Evolutionary conservation across 2,329 filamentous ascomycete genomes (phyloP), one percentile per base, ranked within the genome.

Genomic region (Fusarium caatingaense): DNA sequence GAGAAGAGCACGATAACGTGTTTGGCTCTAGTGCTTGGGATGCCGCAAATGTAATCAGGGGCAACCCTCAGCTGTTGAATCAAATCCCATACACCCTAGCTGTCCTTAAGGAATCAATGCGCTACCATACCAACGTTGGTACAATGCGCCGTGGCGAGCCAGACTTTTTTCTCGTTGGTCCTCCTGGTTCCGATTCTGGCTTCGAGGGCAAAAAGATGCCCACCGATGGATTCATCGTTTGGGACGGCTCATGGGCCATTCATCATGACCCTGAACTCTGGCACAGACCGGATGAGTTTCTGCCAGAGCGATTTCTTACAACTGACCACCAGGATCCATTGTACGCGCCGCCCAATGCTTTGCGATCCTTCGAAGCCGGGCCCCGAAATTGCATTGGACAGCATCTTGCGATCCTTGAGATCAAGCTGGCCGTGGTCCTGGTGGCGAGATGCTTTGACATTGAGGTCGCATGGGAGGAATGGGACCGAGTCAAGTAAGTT

Each of bases 381-480:
- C 83, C 83, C 6, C 75, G 87, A 12, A 85, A 84, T 45, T 90
- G 87, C 64, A 83, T 89, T 34, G 88, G 87, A 0, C 84, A 88
- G 76, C 48, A 86, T 64, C 77, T 89, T 46, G 87, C 84, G 5
- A 81, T 86, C 75, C 79, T 85, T 13, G 69, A 72, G 37, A 51
- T 72, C 12, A 72, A 68, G 25, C 13, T 72, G n/a, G 47, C 46
- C 9, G 42, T 62, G 42, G 55, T 47, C 4, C 45, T 72, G 5
- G 34, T 60, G n/a, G 66, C 27, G 16, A 69, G 69, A 46, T 65
- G 63, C 8, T 72, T 71, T 30, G 69, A 72, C 42, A 21, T 72
- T 23, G 60, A 72, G 34, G 60, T 56, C 23, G 64, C 60, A 8
- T 72, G 69, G 66, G 69, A 71, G 15, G 55, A 72, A 34, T 72